A percentile compares a stretch with the other conserved stretches of the same genome.
These are phyloP conservation scores for Pelargonium australe DNA, from an alignment of 441 rosid genomes.

Conservation along the genomic window DNA sequence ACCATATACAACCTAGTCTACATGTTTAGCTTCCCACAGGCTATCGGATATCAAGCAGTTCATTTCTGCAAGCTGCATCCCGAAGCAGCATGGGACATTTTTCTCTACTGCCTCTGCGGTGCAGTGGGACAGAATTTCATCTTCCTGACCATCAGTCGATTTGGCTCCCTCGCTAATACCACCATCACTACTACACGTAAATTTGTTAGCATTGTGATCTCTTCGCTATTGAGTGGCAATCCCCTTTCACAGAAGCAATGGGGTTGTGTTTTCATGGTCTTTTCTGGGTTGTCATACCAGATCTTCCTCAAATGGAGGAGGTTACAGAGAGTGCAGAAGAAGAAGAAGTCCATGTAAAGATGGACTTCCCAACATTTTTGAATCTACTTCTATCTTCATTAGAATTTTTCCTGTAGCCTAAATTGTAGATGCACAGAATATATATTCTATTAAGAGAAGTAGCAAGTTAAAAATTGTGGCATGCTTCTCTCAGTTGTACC, in stretches of 20 bases:
- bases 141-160: constrained; percentile 79
- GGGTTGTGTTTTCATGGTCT: constrained; percentile 89
- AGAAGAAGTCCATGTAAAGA: constrained; percentile 51
- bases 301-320: constrained; percentile 84
- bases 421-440: neutral
- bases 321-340: constrained; percentile 64
- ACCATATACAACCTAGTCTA: constrained; percentile 78
- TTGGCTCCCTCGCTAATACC: constrained; percentile 89
- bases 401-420: constrained; percentile 1
- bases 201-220: constrained; percentile 83
- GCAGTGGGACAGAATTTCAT: constrained; percentile 96
- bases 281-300: constrained; percentile 87
- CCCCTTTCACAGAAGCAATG: constrained; percentile 82
- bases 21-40: constrained; percentile 81
- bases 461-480: neutral
- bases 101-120: constrained; percentile 78
- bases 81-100: constrained; percentile 84
- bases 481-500: neutral
- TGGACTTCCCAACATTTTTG: constrained; percentile 24
- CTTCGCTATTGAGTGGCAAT: constrained; percentile 81
- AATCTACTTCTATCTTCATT: constrained; percentile 6
- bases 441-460: neutral
- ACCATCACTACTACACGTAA: constrained; percentile 92
- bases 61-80: constrained; percentile 79
- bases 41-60: constrained; percentile 63